Conservation (phyloP, 306 rosid species). For the Vigna reflexopilosa region DNA sequence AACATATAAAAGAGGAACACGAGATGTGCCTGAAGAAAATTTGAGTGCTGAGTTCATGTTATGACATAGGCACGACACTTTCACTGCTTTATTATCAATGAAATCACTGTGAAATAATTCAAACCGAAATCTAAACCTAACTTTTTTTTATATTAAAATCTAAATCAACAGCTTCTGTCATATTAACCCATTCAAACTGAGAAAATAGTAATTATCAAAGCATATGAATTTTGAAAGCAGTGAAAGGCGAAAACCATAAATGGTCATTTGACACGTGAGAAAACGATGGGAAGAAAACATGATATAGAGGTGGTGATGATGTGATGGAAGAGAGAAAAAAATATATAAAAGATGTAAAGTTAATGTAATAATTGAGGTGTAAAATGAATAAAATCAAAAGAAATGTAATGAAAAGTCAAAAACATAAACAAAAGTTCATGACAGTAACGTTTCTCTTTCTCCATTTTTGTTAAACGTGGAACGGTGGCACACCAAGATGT, state of each 20-base stretch:
- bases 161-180: too few relatives aligned
- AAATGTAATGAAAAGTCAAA: background rate
- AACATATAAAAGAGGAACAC: background rate
- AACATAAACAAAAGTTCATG: slow-evolving; percentile 9
- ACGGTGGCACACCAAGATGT: slow-evolving; percentile 2
- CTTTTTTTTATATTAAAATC: too few relatives aligned
- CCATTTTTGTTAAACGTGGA: slow-evolving; percentile 3
- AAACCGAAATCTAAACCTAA: too few relatives aligned
- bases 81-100: background rate
- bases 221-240: background rate
- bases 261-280: background rate
- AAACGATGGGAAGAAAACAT: background rate
- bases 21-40: background rate
- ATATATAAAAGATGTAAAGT: background rate
- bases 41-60: background rate
- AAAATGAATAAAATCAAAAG: background rate
- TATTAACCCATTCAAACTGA: background rate
- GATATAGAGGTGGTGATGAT: background rate
- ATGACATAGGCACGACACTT: too few relatives aligned
- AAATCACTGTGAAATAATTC: too few relatives aligned
- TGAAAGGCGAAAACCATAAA: background rate
- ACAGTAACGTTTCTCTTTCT: slow-evolving; percentile 16
- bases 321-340: background rate
- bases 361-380: slow-evolving; percentile 1
- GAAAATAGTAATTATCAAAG: background rate